Conservation (phyloP, 2,329 filamentous ascomycete species). For the Rutstroemia sydowiana region DNA sequence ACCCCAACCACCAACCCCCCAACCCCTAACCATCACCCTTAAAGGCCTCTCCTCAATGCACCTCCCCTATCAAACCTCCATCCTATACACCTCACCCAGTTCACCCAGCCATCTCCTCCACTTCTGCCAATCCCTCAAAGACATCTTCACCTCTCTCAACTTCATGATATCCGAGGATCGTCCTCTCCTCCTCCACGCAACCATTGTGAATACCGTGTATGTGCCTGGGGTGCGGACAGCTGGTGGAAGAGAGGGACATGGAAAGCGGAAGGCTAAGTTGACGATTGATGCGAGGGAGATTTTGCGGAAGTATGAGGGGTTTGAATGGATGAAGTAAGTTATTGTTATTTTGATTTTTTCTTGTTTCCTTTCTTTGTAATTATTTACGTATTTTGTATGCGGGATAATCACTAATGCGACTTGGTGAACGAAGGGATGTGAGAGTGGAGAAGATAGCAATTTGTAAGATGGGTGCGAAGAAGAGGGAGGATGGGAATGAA, state of each 20-base stretch:
- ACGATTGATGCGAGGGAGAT: conserved; percentile 48
- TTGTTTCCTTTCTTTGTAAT: too few relatives aligned
- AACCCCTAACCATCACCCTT: conserved; percentile 36
- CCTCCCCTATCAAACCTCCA: conserved; percentile 42
- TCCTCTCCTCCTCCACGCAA: conserved; percentile 72
- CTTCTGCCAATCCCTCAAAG: conserved; percentile 51
- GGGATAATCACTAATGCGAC: too few relatives aligned
- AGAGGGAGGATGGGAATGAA: conserved; percentile 19
- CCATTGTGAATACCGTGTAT: conserved; percentile 80
- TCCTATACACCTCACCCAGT: conserved; percentile 62
- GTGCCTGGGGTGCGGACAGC: conserved; percentile 34
- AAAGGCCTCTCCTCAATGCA: conserved; percentile 57
- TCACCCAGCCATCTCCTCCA: conserved; percentile 40
- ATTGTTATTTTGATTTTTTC: too few relatives aligned
- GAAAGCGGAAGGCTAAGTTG: conserved; percentile 18
- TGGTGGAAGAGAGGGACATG: conserved; percentile 21
- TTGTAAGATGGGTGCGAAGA: conserved; percentile 82
- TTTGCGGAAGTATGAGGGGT: conserved; percentile 54
- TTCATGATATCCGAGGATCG: conserved; percentile 51
- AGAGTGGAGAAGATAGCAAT: conserved; percentile 65
- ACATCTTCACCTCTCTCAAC: conserved; percentile 46
- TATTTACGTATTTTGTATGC: too few relatives aligned
- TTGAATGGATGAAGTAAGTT: conserved; percentile 53
- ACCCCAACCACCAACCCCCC: neutral
- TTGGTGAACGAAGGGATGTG: too few relatives aligned